Evolutionary conservation across 208 protist genomes (phyloP).

Genomic region (Leishmania gerbilli): DNA sequence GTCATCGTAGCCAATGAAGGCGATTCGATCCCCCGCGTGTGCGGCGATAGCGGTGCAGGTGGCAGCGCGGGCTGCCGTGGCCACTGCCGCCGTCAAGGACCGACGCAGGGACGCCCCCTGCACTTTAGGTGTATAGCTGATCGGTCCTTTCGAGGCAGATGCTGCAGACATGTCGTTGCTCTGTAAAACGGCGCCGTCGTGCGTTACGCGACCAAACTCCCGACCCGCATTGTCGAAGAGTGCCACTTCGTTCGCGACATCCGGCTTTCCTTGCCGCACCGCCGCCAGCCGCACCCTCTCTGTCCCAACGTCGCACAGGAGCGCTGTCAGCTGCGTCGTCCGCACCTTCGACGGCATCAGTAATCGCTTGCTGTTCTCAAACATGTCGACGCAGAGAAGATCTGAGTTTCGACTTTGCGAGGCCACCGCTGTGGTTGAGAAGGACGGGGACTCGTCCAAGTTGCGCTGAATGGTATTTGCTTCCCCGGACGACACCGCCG

Average conservation of each 20-base stretch:
- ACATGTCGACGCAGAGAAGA: constrained; percentile 21
- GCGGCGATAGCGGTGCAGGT: constrained; percentile 26
- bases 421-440: neutral
- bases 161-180: too few species aligned
- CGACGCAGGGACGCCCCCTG: neutral
- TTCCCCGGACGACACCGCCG: neutral
- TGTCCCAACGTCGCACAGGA: constrained; percentile 20
- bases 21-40: constrained; percentile 17
- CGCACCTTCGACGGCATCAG: constrained; percentile 15
- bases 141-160: neutral
- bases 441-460: constrained; percentile 4
- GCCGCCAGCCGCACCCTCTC: constrained; percentile 20
- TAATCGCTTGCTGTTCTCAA: constrained; percentile 10
- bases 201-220: constrained; percentile 21
- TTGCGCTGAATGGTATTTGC: constrained; percentile 8
- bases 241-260: neutral
- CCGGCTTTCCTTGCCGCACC: neutral
- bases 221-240: constrained; percentile 27
- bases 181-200: constrained; percentile 11
- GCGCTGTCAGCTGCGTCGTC: neutral
- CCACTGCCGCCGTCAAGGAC: neutral
- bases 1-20: constrained; percentile 60
- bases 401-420: constrained; percentile 11
- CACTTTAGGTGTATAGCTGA: constrained; percentile 3
- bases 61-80: neutral